These are phyloP conservation scores for Stevia rebaudiana DNA, from an alignment of 140 eudicot genomes.

Conservation along the genomic window DNA sequence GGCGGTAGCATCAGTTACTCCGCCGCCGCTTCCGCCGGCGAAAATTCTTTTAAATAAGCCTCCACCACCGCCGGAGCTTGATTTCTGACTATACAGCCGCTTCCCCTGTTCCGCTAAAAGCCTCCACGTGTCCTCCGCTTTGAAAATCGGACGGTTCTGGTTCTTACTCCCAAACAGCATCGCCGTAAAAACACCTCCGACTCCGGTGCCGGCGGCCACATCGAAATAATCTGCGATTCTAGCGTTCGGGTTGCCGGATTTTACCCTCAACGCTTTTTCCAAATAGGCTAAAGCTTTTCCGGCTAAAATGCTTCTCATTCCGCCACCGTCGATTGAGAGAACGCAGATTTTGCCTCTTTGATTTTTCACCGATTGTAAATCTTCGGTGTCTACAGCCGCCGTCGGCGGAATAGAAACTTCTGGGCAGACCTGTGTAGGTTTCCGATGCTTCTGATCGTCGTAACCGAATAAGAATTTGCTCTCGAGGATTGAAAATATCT, in stretches of 20 bases:
- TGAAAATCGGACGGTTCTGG: conserved; percentile 52
- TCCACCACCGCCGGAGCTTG: conserved; percentile 18
- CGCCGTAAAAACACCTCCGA: conserved; percentile 82
- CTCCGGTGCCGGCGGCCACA: conserved; percentile 82
- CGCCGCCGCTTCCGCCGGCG: conserved; percentile 18
- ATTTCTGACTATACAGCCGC: conserved; percentile 31
- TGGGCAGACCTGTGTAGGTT: conserved; percentile 54
- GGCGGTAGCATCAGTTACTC: conserved; percentile 19
- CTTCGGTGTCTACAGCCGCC: conserved; percentile 9
- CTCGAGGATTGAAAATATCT: conserved; percentile 80
- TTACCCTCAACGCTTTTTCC: conserved; percentile 54
- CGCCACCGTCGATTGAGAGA: conserved; percentile 82
- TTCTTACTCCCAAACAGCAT: conserved; percentile 66
- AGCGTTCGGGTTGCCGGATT: conserved; percentile 81
- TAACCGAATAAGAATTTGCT: conserved; percentile 79
- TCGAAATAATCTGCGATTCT: conserved; percentile 81
- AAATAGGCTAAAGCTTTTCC: conserved; percentile 68
- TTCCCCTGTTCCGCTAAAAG: conserved; percentile 59
- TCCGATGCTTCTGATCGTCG: conserved; percentile 53
- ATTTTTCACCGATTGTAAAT: conserved; percentile 41
- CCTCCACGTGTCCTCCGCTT: conserved; percentile 90
- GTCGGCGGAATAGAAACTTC: conserved; percentile 14
- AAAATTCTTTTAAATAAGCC: conserved; percentile 35
- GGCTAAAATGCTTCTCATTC: conserved; percentile 63
- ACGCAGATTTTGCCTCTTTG: conserved; percentile 86